phyloP scores from a whole-genome alignment of 345 rosid species.

The Capsella bursapastoris region DNA sequence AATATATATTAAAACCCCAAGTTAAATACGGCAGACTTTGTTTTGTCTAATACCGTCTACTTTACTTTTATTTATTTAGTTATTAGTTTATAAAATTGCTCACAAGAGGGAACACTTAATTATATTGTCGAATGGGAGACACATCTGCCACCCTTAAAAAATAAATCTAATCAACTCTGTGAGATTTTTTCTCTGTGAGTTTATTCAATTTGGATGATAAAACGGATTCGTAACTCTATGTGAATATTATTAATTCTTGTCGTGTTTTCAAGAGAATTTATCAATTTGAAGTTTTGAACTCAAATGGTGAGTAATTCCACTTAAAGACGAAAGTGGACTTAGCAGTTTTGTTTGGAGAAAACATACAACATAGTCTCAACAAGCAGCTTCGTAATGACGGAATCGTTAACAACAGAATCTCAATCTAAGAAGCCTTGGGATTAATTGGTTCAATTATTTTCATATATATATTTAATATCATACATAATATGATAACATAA shows the following conservation, averaged over 20 bases:
- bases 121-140: neutral
- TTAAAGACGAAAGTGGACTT: neutral
- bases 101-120: neutral
- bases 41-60: neutral
- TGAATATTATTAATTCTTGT: neutral
- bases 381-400: slow-evolving; percentile 9
- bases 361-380: slow-evolving; percentile 7
- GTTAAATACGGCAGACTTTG: too few relatives aligned
- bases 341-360: neutral
- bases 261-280: neutral
- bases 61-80: neutral
- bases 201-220: neutral
- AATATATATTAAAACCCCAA: too few relatives aligned
- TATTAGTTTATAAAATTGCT: neutral
- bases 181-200: neutral
- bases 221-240: neutral
- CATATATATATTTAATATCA: neutral
- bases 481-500: neutral
- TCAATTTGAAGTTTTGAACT: neutral
- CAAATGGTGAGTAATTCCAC: neutral
- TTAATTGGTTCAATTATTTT: neutral
- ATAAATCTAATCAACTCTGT: neutral
- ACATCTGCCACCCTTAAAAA: neutral
- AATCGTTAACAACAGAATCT: slow-evolving; percentile 13
- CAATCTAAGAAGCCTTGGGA: slow-evolving; percentile 5